These are phyloP conservation scores for Polyporus arcularius DNA, from an alignment of 768 basidiomycete genomes.

Conservation along the genomic window DNA sequence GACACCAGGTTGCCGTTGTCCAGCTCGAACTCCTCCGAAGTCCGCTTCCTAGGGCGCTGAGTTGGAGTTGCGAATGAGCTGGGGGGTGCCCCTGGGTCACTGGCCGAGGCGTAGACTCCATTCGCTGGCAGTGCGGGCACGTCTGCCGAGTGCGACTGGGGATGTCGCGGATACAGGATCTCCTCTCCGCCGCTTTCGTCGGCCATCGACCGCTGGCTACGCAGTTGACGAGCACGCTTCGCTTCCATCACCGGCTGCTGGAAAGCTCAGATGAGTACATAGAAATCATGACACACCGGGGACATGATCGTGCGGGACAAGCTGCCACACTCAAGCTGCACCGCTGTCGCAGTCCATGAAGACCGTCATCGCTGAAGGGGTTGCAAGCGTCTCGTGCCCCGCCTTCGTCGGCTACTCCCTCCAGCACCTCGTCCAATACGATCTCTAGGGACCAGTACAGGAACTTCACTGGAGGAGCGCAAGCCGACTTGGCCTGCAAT, in stretches of 20 bases:
- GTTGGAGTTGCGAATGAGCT: slow-evolving; percentile 58
- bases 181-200: slow-evolving; percentile 91
- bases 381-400: too few species aligned
- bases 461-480: too few species aligned
- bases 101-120: not conserved
- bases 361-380: too few species aligned
- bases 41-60: slow-evolving; percentile 69
- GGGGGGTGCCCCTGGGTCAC: slow-evolving; percentile 49
- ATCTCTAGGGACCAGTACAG: too few species aligned
- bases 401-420: too few species aligned
- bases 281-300: too few species aligned
- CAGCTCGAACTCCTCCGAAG: slow-evolving; percentile 82
- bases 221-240: slow-evolving; percentile 50
- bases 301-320: too few species aligned
- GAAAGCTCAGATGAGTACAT: not conserved
- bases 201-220: slow-evolving; percentile 64
- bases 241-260: slow-evolving; percentile 39
- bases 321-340: too few species aligned
- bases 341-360: too few species aligned
- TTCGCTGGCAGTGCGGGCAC: not conserved
- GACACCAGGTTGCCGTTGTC: slow-evolving; percentile 67
- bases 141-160: slow-evolving; percentile 29
- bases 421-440: too few species aligned
- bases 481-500: too few species aligned
- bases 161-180: slow-evolving; percentile 81